Base-by-base conservation (phyloP, 2,329 filamentous ascomycete genomes). In the Colletotrichum cereale region DNA sequence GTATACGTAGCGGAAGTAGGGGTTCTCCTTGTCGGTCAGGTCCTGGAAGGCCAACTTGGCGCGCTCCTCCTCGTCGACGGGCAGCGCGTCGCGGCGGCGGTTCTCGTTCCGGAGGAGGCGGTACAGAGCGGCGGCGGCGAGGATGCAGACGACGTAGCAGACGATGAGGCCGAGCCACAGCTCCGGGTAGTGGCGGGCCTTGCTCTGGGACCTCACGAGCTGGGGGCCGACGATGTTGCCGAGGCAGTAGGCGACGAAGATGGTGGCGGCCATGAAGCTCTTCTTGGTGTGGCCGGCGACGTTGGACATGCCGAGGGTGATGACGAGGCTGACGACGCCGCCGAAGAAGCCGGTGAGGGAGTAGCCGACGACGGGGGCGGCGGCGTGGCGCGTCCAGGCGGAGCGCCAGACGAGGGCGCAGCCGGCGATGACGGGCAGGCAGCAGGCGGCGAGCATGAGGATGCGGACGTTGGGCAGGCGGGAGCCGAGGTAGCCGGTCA, bases 281-380 rank as follows among this genome's bases (percentile, higher is more conserved):
- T 94, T 94, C 82, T 95, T 95, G 0, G 92, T 94, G 31, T 92
- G 88, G 0, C 93, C 92, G 0, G 92, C 92, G 0, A 94, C 91
- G 74, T 95, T 95, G 14, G 88, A 88, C 84, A 86, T 86, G 42
- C 85, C 85, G 7, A 88, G 73, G 0, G 84, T 85, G 73, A 88
- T 86, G 63, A 84, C 83, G 52, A 88, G 82, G 53, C 88, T 91
- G 0, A 93, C 92, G 0, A 93, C 91, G 0, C 88, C 90, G 0
- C 91, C 92, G 74, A 94, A 94, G 74, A 91, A 92, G 0, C 92
- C 92, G 2, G 91, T 92, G 44, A 95, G 86, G 0, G 90, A 89
- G 78, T 94, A 95, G 0, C 92, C 92, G 0, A 89, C 86, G 0
- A 95, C 90, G 0, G 92, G 92, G 0, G 89, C 87, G 0, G 88